A percentile compares a stretch with the other conserved stretches of the same genome.
phyloP scores from a whole-genome alignment of 345 rosid genomes.

The Punica granatum region DNA sequence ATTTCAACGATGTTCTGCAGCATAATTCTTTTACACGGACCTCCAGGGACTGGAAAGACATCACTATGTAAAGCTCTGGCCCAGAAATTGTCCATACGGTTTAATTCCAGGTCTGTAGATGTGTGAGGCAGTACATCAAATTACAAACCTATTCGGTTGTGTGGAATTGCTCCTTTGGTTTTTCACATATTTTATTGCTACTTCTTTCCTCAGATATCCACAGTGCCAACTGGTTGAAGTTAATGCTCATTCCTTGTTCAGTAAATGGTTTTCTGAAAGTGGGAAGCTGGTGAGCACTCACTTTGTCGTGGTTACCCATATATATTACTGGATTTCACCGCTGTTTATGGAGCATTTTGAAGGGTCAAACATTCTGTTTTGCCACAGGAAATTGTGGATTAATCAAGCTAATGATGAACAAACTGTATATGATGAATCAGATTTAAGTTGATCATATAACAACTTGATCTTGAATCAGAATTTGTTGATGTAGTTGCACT shows the following conservation, averaged over 20 bases:
- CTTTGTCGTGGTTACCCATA: neutral
- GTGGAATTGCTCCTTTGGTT: neutral
- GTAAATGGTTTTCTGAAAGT: slow-evolving; percentile 99
- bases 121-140: neutral
- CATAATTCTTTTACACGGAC: slow-evolving; percentile 93
- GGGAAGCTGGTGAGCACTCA: slow-evolving; percentile 79
- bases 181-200: slow-evolving; percentile 2
- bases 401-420: neutral
- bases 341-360: neutral
- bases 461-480: neutral
- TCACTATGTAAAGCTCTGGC: slow-evolving; percentile 96
- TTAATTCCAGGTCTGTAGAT: slow-evolving; percentile 59
- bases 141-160: neutral
- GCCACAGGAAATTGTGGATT: neutral
- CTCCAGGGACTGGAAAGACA: slow-evolving; percentile 99
- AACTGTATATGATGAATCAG: neutral
- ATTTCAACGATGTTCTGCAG: slow-evolving; percentile 27
- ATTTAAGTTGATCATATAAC: neutral
- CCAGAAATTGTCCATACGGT: slow-evolving; percentile 83
- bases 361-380: neutral
- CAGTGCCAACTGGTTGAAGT: slow-evolving; percentile 94
- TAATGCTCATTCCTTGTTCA: slow-evolving; percentile 96
- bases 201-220: slow-evolving; percentile 54
- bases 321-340: neutral
- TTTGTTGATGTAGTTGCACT: neutral